phyloP scores from a whole-genome alignment of 805 yeast species.

The Kazachstania bromeliacearum region DNA sequence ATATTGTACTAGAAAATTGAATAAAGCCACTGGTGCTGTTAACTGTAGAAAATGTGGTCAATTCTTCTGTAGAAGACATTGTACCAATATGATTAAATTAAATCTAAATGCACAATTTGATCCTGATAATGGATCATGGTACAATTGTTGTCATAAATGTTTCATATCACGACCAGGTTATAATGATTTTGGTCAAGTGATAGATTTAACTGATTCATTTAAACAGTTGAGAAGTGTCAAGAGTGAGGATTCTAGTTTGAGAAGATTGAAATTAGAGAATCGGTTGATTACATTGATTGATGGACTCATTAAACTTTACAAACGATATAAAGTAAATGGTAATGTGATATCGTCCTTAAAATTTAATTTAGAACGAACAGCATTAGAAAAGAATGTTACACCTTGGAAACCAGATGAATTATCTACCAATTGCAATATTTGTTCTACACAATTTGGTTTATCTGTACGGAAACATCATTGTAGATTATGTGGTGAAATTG shows the following conservation, averaged over 20 bases:
- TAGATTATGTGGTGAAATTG: slow-evolving; percentile 72
- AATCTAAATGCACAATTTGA: slow-evolving; percentile 39
- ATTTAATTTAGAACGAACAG: slow-evolving; percentile 26
- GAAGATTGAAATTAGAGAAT: slow-evolving; percentile 50
- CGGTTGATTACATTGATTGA: slow-evolving; percentile 41
- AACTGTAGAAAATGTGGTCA: slow-evolving; percentile 75
- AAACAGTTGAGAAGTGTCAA: slow-evolving; percentile 32
- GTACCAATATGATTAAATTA: slow-evolving; percentile 44
- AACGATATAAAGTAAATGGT: slow-evolving; percentile 8
- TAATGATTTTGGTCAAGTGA: slow-evolving; percentile 34
- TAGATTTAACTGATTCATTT: slow-evolving; percentile 42
- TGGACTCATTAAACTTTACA: slow-evolving; percentile 22
- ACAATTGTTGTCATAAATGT: slow-evolving; percentile 59
- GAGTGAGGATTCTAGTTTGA: slow-evolving; percentile 42
- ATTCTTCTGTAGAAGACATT: slow-evolving; percentile 58
- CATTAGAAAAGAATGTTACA: slow-evolving; percentile 40
- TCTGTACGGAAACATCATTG: slow-evolving; percentile 79
- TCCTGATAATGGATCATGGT: slow-evolving; percentile 50
- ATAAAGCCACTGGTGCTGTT: slow-evolving; percentile 32
- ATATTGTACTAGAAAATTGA: slow-evolving; percentile 49
- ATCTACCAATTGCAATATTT: slow-evolving; percentile 50
- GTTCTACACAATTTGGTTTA: slow-evolving; percentile 48
- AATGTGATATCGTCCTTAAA: slow-evolving; percentile 20
- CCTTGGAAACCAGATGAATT: slow-evolving; percentile 56
- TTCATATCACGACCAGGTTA: slow-evolving; percentile 47